Percentiles rank a stretch among this genome's conserved stretches.
phyloP scores from a whole-genome alignment of 176 grass and related monocot genomes.

The Ensete ventricosum region DNA sequence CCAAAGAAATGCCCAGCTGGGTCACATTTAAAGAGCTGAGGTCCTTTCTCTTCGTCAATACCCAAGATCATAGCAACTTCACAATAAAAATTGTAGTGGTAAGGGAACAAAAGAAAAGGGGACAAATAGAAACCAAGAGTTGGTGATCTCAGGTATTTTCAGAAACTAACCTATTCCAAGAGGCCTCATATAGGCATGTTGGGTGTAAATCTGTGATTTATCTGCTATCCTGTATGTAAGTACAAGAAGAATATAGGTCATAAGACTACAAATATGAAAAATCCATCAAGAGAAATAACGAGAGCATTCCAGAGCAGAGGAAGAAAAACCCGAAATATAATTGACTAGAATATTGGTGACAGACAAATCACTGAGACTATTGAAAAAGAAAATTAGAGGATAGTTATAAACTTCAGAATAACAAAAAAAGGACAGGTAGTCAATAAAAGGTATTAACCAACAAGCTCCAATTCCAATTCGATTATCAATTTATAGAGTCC shows the following conservation, averaged over 20 bases:
- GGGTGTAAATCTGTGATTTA: constrained; percentile 97
- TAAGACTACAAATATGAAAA: no score
- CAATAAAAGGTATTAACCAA: neutral
- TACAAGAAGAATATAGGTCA: constrained; percentile 9
- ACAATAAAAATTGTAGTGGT: neutral
- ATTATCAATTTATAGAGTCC: neutral
- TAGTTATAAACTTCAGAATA: neutral
- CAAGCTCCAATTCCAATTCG: neutral
- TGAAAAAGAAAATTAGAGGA: neutral
- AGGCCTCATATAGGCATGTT: constrained; percentile 98
- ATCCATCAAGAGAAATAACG: neutral
- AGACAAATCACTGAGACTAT: neutral
- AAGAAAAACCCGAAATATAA: neutral
- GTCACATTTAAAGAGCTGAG: constrained; percentile 96
- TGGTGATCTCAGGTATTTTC: neutral
- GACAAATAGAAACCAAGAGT: neutral
- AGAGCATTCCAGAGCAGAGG: neutral
- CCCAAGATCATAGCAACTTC: constrained; percentile 87
- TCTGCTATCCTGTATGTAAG: constrained; percentile 67
- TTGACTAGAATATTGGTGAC: neutral
- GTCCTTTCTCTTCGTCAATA: constrained; percentile 91
- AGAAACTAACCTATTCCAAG: constrained; percentile 77
- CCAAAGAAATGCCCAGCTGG: constrained; percentile 96
- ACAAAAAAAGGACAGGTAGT: neutral
- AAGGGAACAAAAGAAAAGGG: neutral